phyloP scores from a whole-genome alignment of 805 yeast genomes.

The Metschnikowia peoriensis region DNA sequence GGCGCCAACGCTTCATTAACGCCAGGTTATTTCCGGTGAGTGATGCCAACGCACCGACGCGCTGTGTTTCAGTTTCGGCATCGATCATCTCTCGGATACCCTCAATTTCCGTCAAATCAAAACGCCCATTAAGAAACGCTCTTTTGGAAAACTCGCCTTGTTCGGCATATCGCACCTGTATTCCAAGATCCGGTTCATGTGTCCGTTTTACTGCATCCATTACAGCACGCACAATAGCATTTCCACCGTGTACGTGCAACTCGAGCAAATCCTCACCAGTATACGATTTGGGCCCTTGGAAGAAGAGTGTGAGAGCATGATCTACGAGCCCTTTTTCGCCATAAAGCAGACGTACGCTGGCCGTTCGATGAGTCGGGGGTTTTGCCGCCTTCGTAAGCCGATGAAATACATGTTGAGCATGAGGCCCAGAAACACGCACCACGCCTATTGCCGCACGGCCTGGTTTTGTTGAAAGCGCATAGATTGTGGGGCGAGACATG shows the following conservation, averaged over 20 bases:
- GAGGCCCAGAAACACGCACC: slow-evolving; percentile 76
- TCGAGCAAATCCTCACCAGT: slow-evolving; percentile 93
- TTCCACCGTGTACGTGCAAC: slow-evolving; percentile 92
- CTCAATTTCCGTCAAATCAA: slow-evolving; percentile 88
- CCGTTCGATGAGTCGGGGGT: slow-evolving; percentile 49
- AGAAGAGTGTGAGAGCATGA: slow-evolving; percentile 69
- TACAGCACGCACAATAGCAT: slow-evolving; percentile 73
- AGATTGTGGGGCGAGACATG: slow-evolving; percentile 61
- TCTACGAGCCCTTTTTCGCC: slow-evolving; percentile 54
- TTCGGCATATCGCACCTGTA: slow-evolving; percentile 72
- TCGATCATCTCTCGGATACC: slow-evolving; percentile 86
- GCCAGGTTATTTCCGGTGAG: slow-evolving; percentile 65
- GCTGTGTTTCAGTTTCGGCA: slow-evolving; percentile 90
- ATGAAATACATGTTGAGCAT: slow-evolving; percentile 45
- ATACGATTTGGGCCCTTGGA: slow-evolving; percentile 72
- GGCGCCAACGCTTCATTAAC: slow-evolving; percentile 65
- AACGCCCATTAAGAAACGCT: slow-evolving; percentile 79
- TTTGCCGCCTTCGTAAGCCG: slow-evolving; percentile 41
- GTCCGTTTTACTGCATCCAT: slow-evolving; percentile 56
- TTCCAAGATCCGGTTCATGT: slow-evolving; percentile 43
- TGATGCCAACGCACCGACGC: slow-evolving; percentile 69
- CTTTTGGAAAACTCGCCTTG: slow-evolving; percentile 89
- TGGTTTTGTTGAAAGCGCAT: slow-evolving; percentile 84
- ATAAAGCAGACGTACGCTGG: slow-evolving; percentile 59
- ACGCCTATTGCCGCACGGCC: slow-evolving; percentile 86